phyloP scores from a whole-genome alignment of 768 basidiomycete genomes.

The Trametes coccinea region DNA sequence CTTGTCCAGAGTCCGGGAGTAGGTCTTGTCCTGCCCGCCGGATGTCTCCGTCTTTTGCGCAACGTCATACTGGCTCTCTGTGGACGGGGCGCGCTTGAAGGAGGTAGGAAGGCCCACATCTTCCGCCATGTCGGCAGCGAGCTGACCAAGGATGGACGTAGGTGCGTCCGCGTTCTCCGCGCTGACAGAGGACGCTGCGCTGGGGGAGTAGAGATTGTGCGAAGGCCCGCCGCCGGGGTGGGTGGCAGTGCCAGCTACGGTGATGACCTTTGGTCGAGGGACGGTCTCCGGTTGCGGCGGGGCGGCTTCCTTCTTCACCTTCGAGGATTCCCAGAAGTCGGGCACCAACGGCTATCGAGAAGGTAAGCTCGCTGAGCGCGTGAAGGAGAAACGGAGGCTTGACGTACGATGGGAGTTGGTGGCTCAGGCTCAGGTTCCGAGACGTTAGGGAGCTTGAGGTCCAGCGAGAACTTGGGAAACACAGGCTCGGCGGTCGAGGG shows the following conservation, averaged over 20 bases:
- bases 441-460: slow-evolving; percentile 59
- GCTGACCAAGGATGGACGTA: slow-evolving; percentile 20
- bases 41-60: slow-evolving; percentile 27
- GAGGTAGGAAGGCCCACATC: slow-evolving; percentile 39
- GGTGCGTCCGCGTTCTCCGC: background rate
- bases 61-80: slow-evolving; percentile 23
- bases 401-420: slow-evolving; percentile 62
- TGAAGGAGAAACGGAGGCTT: background rate
- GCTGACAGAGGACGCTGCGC: slow-evolving; percentile 18
- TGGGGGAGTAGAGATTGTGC: slow-evolving; percentile 38
- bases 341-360: slow-evolving; percentile 54
- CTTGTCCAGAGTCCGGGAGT: slow-evolving; percentile 38
- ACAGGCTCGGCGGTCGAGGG: slow-evolving; percentile 38
- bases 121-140: slow-evolving; percentile 40
- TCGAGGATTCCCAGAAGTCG: slow-evolving; percentile 60
- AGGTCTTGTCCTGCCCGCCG: slow-evolving; percentile 20
- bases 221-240: slow-evolving; percentile 51
- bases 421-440: slow-evolving; percentile 42
- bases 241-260: slow-evolving; percentile 48
- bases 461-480: slow-evolving; percentile 38
- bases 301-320: slow-evolving; percentile 32
- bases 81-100: slow-evolving; percentile 23
- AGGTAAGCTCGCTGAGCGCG: background rate
- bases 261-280: slow-evolving; percentile 48
- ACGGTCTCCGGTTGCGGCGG: slow-evolving; percentile 29